Base-by-base conservation (phyloP, 371 early-diverging fungal species). In the Mortierella sp. region DNA sequence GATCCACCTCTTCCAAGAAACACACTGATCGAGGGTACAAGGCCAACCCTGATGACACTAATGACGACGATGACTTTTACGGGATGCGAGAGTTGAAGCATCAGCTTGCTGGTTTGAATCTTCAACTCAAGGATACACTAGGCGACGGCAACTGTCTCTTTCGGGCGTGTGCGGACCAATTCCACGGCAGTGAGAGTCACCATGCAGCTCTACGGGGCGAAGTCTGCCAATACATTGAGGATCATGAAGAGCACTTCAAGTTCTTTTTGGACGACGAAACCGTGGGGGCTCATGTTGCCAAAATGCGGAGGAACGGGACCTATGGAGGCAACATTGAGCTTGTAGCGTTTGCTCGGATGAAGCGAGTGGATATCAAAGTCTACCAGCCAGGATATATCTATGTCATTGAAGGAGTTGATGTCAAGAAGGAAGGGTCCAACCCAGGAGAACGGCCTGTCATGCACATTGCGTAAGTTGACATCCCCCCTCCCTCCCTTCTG, bases 301-400 rank as follows among this genome's bases (percentile, higher is more conserved):
- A 85, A 18, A 94, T 96, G 95, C 81, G 86, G 26, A 78, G 79
- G n/a, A 73, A 82, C 31, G 95, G 92, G 9, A 89, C 87, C 0
- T 95, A 85, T 79, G 95, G 93, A 21, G 94, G 93, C 14, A 93
- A 96, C 68, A 82, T 94, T 81, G 96, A 94, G 76, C 62, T 96
- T 23, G 94, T 90, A 1, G 94, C 92, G 0, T 94, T 91, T 83
- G 91, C 95, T 4, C 84, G 90, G 26, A 61, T 87, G 48, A 81
- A 83, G 49, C 55, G 70, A 2, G 84, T 91, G 13, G 87, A 92
- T 66, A 89, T 95, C 58, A 86, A 86, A 63, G 90, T 95, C 3
- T 93, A 95, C 69, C 95, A 94, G 61, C 82, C 87, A 2, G 93
- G 93, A 4, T 79, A 86, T 55, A 87, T 92, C 26, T 95, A 88